Percentiles rank a stretch among this genome's conserved stretches.
Conservation (phyloP, 164 flowering plant genomes). For the Chimonanthus praecox region DNA sequence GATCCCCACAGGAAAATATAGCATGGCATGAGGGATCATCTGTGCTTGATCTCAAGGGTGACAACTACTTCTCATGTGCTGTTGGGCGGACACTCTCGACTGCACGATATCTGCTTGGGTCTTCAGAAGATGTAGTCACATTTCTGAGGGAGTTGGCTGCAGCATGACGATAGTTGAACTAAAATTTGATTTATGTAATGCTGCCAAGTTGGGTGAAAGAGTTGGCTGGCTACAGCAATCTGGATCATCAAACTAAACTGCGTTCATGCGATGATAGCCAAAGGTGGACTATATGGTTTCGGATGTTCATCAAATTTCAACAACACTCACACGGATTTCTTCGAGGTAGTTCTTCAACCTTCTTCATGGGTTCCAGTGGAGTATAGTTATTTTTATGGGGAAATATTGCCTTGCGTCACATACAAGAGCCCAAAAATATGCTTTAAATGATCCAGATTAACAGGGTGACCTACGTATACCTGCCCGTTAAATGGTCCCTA, state of each 20-base stretch:
- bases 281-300: neutral
- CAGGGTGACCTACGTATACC: neutral
- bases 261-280: neutral
- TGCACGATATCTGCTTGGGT: slow-evolving; percentile 62
- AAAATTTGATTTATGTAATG: too few species aligned
- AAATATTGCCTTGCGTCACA: neutral
- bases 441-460: neutral
- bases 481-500: neutral
- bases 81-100: slow-evolving; percentile 67
- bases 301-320: neutral
- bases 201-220: too few species aligned
- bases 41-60: slow-evolving; percentile 78
- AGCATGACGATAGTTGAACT: neutral
- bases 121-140: slow-evolving; percentile 63
- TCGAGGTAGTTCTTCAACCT: neutral
- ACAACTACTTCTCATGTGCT: slow-evolving; percentile 82
- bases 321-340: neutral
- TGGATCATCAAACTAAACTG: neutral
- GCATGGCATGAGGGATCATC: slow-evolving; percentile 59
- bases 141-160: slow-evolving; percentile 47
- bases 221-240: too few species aligned
- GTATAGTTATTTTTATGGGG: neutral
- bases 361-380: neutral
- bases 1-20: slow-evolving; percentile 23
- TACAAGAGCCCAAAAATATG: neutral